Percentiles rank a stretch among this genome's conserved stretches.
Evolutionary conservation across 352 stramenopile species (phyloP).

Genomic region (Thraustochytrium sp.): DNA sequence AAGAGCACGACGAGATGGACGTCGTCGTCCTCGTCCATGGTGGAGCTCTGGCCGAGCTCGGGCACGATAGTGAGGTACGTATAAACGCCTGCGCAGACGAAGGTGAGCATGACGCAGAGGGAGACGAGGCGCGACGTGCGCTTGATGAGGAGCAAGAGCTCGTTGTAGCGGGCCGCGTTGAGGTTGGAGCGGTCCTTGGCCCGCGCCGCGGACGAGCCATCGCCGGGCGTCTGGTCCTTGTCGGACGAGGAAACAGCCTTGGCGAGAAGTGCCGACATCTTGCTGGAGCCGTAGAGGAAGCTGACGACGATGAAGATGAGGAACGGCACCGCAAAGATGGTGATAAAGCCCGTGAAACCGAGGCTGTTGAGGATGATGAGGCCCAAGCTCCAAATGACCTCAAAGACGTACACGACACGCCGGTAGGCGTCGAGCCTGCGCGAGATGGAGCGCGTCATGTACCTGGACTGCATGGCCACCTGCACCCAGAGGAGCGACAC

Average conservation of each 20-base stretch:
- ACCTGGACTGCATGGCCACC: not conserved
- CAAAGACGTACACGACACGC: not conserved
- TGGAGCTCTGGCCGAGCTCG: not conserved
- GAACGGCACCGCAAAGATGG: not conserved
- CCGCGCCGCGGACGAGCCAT: not conserved
- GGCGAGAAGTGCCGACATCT: not conserved
- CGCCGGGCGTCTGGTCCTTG: not conserved
- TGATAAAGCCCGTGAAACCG: not conserved
- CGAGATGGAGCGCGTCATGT: not conserved
- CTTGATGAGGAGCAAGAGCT: no score
- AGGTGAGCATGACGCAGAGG: not conserved
- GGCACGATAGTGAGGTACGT: not conserved
- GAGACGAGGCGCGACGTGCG: not conserved
- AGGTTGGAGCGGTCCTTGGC: not conserved
- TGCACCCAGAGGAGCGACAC: not conserved
- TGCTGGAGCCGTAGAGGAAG: not conserved
- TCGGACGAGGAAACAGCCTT: no score
- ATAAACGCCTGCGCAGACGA: not conserved
- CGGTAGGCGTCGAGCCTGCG: not conserved
- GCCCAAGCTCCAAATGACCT: not conserved
- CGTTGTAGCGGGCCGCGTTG: not conserved
- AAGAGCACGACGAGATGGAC: not conserved
- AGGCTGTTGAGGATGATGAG: not conserved
- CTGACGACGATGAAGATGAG: not conserved
- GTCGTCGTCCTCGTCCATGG: not conserved